Percentiles rank a stretch among this genome's conserved stretches.
Conservation (phyloP, 2,329 filamentous ascomycete species). For the Curvularia hawaiiensis region DNA sequence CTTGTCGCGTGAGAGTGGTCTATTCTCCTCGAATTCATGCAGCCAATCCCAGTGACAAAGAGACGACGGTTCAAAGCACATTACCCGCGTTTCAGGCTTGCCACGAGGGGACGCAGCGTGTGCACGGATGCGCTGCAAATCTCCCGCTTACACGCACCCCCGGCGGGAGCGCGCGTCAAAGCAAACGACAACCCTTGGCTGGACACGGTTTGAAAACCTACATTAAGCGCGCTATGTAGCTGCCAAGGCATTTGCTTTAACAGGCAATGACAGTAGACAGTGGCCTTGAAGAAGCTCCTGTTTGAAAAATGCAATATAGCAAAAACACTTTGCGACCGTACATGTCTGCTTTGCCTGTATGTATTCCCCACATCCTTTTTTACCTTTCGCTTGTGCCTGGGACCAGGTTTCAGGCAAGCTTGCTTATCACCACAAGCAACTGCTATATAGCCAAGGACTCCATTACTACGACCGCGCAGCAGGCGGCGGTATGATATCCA, state of each 20-base stretch:
- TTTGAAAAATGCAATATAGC: neutral
- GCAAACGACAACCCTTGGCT: slow-evolving; percentile 7
- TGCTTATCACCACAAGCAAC: neutral
- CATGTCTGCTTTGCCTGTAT: neutral
- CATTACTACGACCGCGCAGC: neutral
- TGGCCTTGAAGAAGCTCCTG: neutral
- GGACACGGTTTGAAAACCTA: slow-evolving; percentile 3
- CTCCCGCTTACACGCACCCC: slow-evolving; percentile 18
- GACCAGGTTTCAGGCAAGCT: slow-evolving; percentile 5
- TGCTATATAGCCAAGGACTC: neutral
- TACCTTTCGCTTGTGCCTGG: neutral
- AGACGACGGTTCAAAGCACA: slow-evolving; percentile 6
- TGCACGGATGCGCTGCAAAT: slow-evolving; percentile 21
- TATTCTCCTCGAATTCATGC: slow-evolving; percentile 1
- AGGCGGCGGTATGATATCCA: slow-evolving; percentile 2
- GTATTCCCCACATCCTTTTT: neutral
- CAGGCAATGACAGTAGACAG: neutral
- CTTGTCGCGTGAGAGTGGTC: slow-evolving; percentile 1
- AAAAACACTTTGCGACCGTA: neutral
- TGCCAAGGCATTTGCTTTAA: neutral
- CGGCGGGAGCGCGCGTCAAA: slow-evolving; percentile 10
- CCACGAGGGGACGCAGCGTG: slow-evolving; percentile 14
- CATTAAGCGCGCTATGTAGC: slow-evolving; percentile 8
- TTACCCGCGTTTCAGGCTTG: slow-evolving; percentile 18
- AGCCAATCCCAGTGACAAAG: slow-evolving; percentile 6